Percentiles rank a stretch among this genome's conserved stretches.
Conservation (phyloP, 1,284 basidiomycete genomes). For the Puccinia novopanici region DNA sequence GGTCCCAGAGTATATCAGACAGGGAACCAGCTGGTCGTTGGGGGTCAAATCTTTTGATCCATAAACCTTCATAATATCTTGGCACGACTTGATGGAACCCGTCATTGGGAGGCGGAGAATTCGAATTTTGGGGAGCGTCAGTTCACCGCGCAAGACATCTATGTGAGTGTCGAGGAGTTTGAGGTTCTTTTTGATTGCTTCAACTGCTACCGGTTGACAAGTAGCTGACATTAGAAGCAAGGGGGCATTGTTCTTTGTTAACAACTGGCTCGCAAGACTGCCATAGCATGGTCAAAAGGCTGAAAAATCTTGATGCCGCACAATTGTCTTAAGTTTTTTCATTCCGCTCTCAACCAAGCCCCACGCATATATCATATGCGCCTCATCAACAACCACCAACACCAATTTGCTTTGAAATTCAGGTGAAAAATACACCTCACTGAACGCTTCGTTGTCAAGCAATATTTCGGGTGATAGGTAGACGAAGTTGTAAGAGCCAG, state of each 20-base stretch:
- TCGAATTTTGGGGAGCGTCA: constrained; percentile 8
- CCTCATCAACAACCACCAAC: constrained; percentile 6
- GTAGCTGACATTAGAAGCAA: constrained; percentile 31
- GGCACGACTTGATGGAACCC: neutral
- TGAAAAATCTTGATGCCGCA: too few relatives aligned
- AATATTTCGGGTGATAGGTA: neutral
- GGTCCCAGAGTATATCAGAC: constrained; percentile 13
- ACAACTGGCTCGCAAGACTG: neutral
- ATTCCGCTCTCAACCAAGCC: too few relatives aligned
- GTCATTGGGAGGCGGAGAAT: constrained; percentile 2
- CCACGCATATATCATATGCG: too few relatives aligned
- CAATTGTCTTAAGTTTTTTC: too few relatives aligned
- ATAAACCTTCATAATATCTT: neutral
- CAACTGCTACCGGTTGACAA: constrained; percentile 18
- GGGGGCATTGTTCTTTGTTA: neutral
- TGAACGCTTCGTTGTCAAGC: too few relatives aligned
- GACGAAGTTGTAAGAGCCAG: constrained; percentile 9
- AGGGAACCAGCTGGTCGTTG: neutral
- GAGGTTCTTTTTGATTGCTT: constrained; percentile 19
- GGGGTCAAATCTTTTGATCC: neutral
- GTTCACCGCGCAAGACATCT: constrained; percentile 5
- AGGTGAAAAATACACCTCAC: too few relatives aligned
- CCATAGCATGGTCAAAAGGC: constrained; percentile 14
- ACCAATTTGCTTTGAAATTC: constrained; percentile 20
- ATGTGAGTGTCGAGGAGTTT: neutral